A percentile compares a stretch with the other conserved stretches of the same genome.
Conservation (phyloP, 2,329 filamentous ascomycete species). For the Pseudogymnoascus sp. region DNA sequence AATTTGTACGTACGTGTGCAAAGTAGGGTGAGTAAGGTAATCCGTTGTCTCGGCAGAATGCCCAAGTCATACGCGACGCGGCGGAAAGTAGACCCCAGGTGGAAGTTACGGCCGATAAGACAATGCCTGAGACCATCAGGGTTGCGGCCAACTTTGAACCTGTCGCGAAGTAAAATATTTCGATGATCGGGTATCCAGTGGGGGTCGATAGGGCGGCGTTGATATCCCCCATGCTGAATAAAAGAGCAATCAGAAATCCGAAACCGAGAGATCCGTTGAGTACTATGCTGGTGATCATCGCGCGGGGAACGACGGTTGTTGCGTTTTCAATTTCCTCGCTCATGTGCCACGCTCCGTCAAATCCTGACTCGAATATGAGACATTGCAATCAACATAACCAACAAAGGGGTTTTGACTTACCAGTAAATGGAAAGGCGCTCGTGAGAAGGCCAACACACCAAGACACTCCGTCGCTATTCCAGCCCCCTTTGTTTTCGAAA, state of each 20-base stretch:
- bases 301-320: conserved; percentile 41
- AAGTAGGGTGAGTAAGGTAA: conserved; percentile 28
- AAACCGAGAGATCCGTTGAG: conserved; percentile 48
- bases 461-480: conserved; percentile 36
- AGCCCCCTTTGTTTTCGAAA: conserved; percentile 43
- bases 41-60: conserved; percentile 37
- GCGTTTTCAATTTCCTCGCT: conserved; percentile 42
- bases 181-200: conserved; percentile 48
- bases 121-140: conserved; percentile 17
- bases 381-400: conserved; percentile 26
- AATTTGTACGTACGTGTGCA: neutral
- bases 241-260: conserved; percentile 47
- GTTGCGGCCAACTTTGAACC: conserved; percentile 33
- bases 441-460: conserved; percentile 25
- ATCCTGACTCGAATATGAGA: conserved; percentile 10
- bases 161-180: conserved; percentile 43
- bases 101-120: conserved; percentile 30
- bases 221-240: conserved; percentile 35
- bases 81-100: conserved; percentile 29
- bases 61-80: conserved; percentile 35
- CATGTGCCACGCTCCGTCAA: conserved; percentile 28
- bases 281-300: conserved; percentile 41
- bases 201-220: conserved; percentile 39
- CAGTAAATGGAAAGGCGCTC: conserved; percentile 13
- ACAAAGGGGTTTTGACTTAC: conserved; percentile 18